These are phyloP conservation scores for Pythium aristosporum DNA, from an alignment of 352 stramenopile genomes.

Conservation along the genomic window DNA sequence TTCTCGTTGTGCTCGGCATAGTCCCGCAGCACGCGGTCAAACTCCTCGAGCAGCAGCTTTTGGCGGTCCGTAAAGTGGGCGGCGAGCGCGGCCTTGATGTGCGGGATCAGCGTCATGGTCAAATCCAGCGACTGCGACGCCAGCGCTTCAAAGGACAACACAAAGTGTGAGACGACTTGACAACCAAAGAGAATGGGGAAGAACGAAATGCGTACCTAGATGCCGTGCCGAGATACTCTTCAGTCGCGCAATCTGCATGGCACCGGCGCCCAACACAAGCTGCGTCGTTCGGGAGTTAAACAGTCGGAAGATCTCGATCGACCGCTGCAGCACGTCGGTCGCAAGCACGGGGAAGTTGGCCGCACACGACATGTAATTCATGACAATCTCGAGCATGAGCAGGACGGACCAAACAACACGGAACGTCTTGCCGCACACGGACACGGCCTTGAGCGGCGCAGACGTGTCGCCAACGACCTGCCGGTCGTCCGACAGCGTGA, in stretches of 20 bases:
- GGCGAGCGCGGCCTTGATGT: conserved; percentile 95
- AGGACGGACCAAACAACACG: conserved; percentile 96
- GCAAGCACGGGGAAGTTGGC: conserved; percentile 93
- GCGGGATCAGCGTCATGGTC: conserved; percentile 92
- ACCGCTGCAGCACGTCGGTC: conserved; percentile 93
- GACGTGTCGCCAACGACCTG: conserved; percentile 61
- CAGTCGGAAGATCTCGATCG: conserved; percentile 91
- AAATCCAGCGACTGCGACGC: conserved; percentile 95
- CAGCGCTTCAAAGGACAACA: conserved; percentile 57
- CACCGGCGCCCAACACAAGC: conserved; percentile 94
- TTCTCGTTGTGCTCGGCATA: conserved; percentile 97
- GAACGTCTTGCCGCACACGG: conserved; percentile 92
- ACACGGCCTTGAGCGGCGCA: conserved; percentile 75
- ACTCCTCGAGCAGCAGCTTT: conserved; percentile 94
- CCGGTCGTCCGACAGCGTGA: conserved; percentile 70
- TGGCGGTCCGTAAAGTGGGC: conserved; percentile 94
- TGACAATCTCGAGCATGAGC: conserved; percentile 94
- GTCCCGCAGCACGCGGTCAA: conserved; percentile 95
- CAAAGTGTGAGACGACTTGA: not conserved
- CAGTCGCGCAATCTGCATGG: conserved; percentile 94
- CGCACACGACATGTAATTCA: conserved; percentile 94
- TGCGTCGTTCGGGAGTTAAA: conserved; percentile 97
- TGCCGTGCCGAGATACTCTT: conserved; percentile 97
- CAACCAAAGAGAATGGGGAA: not conserved
- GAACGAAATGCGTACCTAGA: conserved; percentile 50